Evolutionary conservation across 1,284 basidiomycete genomes (phyloP).

Genomic region (Fomes fomentarius): DNA sequence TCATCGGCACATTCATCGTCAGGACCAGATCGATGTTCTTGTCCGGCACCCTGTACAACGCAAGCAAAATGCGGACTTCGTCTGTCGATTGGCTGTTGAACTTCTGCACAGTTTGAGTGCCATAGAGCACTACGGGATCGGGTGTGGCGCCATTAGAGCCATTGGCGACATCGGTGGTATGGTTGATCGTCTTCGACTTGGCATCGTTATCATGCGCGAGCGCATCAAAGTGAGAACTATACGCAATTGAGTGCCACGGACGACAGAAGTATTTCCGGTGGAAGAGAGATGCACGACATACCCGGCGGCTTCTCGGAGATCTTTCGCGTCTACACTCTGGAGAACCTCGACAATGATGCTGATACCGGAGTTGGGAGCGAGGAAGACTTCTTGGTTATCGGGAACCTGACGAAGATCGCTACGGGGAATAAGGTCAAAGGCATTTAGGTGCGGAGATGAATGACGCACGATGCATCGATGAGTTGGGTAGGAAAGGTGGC

Average conservation of each 20-base stretch:
- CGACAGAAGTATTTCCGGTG: no score
- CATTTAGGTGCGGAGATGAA: constrained; percentile 5
- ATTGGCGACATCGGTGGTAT: constrained; percentile 45
- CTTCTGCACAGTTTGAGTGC: constrained; percentile 76
- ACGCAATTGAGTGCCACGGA: no score
- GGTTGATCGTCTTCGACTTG: constrained; percentile 47
- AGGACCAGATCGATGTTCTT: constrained; percentile 81
- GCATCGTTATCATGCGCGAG: constrained; percentile 94
- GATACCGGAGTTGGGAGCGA: constrained; percentile 70
- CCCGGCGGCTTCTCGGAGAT: constrained; percentile 70
- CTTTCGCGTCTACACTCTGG: constrained; percentile 64
- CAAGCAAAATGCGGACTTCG: constrained; percentile 76
- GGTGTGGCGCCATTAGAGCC: constrained; percentile 54
- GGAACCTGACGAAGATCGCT: constrained; percentile 93
- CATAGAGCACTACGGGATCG: constrained; percentile 63
- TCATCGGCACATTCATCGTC: constrained; percentile 77
- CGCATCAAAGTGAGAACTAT: constrained; percentile 89
- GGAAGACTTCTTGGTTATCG: constrained; percentile 95
- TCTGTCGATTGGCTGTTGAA: constrained; percentile 69
- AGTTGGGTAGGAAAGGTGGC: constrained; percentile 60
- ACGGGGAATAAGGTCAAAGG: constrained; percentile 9
- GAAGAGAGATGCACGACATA: constrained; percentile 33
- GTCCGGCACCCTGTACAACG: constrained; percentile 74
- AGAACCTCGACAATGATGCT: constrained; percentile 91
- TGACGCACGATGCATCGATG: constrained; percentile 85